These are phyloP conservation scores for Ganoderma leucocontextum DNA, from an alignment of 1,284 basidiomycete species.

Conservation along the genomic window DNA sequence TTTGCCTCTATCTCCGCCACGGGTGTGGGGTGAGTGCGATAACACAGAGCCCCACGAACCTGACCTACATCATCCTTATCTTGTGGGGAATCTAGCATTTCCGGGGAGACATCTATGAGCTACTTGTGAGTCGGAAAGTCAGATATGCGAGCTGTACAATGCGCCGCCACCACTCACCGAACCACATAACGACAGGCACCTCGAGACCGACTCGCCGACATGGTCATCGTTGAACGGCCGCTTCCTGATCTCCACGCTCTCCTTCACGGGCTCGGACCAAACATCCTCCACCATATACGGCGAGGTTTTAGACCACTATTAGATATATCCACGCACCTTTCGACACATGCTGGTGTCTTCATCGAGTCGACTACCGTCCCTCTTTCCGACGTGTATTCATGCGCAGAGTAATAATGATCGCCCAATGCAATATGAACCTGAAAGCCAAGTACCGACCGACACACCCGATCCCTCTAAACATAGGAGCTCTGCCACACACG, in stretches of 20 bases:
- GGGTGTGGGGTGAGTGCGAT: constrained; percentile 5
- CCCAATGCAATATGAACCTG: constrained; percentile 2
- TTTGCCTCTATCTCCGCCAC: background rate
- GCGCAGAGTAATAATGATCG: background rate
- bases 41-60: background rate
- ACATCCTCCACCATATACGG: constrained; percentile 6
- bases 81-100: background rate
- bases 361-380: background rate
- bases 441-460: background rate
- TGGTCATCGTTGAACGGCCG: constrained; percentile 7
- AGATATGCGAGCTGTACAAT: background rate
- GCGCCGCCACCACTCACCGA: background rate
- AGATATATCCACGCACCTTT: background rate
- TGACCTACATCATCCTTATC: background rate
- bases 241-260: background rate
- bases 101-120: background rate
- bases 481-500: background rate
- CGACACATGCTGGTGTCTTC: background rate
- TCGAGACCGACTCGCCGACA: constrained; percentile 7
- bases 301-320: background rate
- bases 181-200: background rate
- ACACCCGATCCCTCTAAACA: background rate
- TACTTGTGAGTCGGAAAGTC: background rate
- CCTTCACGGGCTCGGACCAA: background rate
- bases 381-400: background rate